Evolutionary conservation across 805 yeast genomes (phyloP).

Genomic region (Jamesozyma jinghongensis): DNA sequence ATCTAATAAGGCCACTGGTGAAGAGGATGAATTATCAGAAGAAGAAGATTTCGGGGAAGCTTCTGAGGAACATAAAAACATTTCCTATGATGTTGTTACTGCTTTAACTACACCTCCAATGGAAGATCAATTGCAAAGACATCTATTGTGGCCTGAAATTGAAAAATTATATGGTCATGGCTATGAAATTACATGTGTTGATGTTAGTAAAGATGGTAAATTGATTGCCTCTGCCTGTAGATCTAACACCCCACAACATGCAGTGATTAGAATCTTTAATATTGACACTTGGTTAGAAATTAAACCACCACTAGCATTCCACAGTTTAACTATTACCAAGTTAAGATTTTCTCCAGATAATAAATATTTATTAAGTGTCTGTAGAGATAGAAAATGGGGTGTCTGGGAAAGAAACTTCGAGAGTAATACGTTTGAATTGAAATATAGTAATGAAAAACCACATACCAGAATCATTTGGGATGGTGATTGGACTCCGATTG

Average conservation of each 20-base stretch:
- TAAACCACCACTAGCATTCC: constrained; percentile 52
- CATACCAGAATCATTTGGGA: constrained; percentile 95
- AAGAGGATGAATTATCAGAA: constrained; percentile 37
- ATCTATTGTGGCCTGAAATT: constrained; percentile 88
- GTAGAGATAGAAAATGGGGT: constrained; percentile 82
- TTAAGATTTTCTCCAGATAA: constrained; percentile 67
- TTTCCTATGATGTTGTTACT: constrained; percentile 40
- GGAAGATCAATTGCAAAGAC: constrained; percentile 87
- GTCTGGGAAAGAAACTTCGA: constrained; percentile 50
- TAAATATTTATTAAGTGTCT: constrained; percentile 57
- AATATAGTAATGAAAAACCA: constrained; percentile 50
- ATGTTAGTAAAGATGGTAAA: constrained; percentile 51
- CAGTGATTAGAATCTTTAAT: constrained; percentile 71
- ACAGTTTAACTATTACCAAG: constrained; percentile 77
- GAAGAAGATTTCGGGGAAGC: constrained; percentile 34
- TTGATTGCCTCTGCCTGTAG: constrained; percentile 85
- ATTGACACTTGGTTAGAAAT: constrained; percentile 53
- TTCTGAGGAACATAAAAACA: constrained; percentile 29
- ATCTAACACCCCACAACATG: constrained; percentile 76
- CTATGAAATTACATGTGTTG: constrained; percentile 78
- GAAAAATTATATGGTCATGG: constrained; percentile 98
- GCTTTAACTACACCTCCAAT: constrained; percentile 56
- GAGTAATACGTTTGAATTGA: constrained; percentile 34
- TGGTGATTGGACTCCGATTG: constrained; percentile 71
- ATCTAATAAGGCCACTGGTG: constrained; percentile 76